Percentiles rank a stretch among this genome's conserved stretches.
These are phyloP conservation scores for Syncephalis plumigaleata DNA, from an alignment of 371 early-diverging fungal genomes.

Conservation along the genomic window DNA sequence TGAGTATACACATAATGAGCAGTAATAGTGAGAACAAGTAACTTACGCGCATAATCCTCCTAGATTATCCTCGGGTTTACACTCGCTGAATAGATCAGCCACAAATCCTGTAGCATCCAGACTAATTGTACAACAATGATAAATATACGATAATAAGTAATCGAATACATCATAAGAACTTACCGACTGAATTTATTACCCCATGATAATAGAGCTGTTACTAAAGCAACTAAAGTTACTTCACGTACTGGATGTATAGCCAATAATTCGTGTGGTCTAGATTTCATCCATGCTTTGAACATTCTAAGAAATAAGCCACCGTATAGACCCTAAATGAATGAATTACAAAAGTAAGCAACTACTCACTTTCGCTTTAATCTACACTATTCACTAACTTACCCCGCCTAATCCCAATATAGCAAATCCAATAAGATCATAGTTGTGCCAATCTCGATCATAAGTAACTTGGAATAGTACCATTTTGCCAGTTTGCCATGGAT, in stretches of 20 bases:
- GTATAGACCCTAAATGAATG: slow-evolving; percentile 73
- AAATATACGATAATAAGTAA: neutral
- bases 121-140: slow-evolving; percentile 5
- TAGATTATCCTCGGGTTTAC: slow-evolving; percentile 19
- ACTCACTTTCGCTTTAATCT: no score
- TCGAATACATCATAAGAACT: neutral
- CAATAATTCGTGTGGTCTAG: slow-evolving; percentile 42
- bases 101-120: slow-evolving; percentile 44
- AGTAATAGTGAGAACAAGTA: no score
- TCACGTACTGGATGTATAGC: slow-evolving; percentile 50
- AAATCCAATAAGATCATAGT: slow-evolving; percentile 75
- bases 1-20: no score
- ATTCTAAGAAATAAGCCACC: slow-evolving; percentile 63
- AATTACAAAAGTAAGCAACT: no score
- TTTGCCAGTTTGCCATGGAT: slow-evolving; percentile 82
- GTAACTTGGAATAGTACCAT: slow-evolving; percentile 81
- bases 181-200: slow-evolving; percentile 57
- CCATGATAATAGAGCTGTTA: slow-evolving; percentile 59
- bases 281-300: slow-evolving; percentile 25
- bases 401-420: slow-evolving; percentile 67
- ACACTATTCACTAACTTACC: no score
- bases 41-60: slow-evolving; percentile 22
- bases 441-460: slow-evolving; percentile 70
- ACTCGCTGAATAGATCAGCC: slow-evolving; percentile 50
- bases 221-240: slow-evolving; percentile 44